Base-by-base conservation (phyloP, 257 asterid species). In the Linaria vulgaris region DNA sequence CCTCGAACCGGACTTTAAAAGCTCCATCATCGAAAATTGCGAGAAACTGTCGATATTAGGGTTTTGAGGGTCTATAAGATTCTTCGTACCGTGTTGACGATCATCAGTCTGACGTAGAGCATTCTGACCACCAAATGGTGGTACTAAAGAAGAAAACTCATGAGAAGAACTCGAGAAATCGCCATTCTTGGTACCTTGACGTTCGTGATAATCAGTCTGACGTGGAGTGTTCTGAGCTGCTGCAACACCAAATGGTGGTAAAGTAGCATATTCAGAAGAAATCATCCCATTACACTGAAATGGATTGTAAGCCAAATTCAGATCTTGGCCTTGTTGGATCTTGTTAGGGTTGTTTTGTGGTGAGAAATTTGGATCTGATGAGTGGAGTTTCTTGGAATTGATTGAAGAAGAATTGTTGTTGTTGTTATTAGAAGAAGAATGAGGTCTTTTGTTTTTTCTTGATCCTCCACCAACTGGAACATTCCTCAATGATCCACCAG, bases 381-480 rank as follows among this genome's bases (percentile, higher is more conserved):
- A 78, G 11, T 14, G 55, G 25, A 45, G 20, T 64, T 75, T 80
- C 63, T 70, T 76, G 31, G 72, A 43, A 12, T 76, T 34, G 19
- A 3, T 17, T 1, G 43, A 7, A 27, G 71, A 34, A 3, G 70
- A 38, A 0, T 69, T 34, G 10, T 34, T 34, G 10, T 34, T 34
- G 10, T 34, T 34, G 10, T 34, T 34, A 34, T 34, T 34, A 34
- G 5, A 61, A 12, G 75, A 41, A 0, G 62, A 10, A 0, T 75
- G 69, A 6, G 90, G 70, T 75, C 90, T 75, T 48, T 76, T 85
- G 78, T 85, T 82, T 57, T 90, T 90, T 6, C 97, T 72, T 0
- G 96, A 87, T 23, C 95, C 97, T 5, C 97, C 97, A 9, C 97
- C 97, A 7, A 90, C 97, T 0, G 97, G 97, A n/a, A 90, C 97